Evolutionary conservation across 2,329 filamentous ascomycete species (phyloP).

Genomic region (Penicillium sp.): DNA sequence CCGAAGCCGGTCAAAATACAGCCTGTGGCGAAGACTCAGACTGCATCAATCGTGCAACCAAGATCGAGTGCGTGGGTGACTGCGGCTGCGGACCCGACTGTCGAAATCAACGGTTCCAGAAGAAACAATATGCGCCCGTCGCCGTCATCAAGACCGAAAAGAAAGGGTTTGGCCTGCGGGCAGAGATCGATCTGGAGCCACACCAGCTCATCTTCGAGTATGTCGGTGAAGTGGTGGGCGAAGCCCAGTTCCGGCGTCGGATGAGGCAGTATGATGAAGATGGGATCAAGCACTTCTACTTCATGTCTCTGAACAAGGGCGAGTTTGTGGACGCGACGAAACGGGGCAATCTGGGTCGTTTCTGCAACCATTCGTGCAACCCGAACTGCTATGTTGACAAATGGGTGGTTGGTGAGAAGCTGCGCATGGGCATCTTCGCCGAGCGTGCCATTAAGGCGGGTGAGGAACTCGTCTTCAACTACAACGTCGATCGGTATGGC

Average conservation of each 20-base stretch:
- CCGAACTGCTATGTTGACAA: constrained; percentile 99
- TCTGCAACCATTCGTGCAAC: constrained; percentile 99
- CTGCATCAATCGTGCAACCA: constrained; percentile 97
- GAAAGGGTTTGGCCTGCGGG: constrained; percentile 90
- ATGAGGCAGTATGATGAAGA: constrained; percentile 94
- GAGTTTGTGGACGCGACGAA: constrained; percentile 98
- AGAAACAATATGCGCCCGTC: constrained; percentile 84
- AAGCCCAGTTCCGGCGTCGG: constrained; percentile 81
- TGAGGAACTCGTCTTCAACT: constrained; percentile 98
- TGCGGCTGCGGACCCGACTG: constrained; percentile 86
- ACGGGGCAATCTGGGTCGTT: constrained; percentile 91
- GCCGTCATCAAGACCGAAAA: constrained; percentile 97
- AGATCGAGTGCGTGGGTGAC: constrained; percentile 90
- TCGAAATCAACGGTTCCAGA: constrained; percentile 93
- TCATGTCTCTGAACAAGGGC: constrained; percentile 96
- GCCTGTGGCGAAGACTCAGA: constrained; percentile 96
- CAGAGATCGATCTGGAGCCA: constrained; percentile 72
- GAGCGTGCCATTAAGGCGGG: constrained; percentile 80
- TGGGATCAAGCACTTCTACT: constrained; percentile 99
- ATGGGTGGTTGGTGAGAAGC: constrained; percentile 95
- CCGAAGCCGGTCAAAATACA: constrained; percentile 62
- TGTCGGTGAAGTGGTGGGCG: constrained; percentile 96
- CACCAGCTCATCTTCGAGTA: constrained; percentile 98
- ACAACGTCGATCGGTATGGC: constrained; percentile 98
- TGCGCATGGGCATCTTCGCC: constrained; percentile 98